Evolutionary conservation across 2,329 filamentous ascomycete genomes (phyloP), one percentile per base, ranked within the genome.

Genomic region (Aspergillus niger): DNA sequence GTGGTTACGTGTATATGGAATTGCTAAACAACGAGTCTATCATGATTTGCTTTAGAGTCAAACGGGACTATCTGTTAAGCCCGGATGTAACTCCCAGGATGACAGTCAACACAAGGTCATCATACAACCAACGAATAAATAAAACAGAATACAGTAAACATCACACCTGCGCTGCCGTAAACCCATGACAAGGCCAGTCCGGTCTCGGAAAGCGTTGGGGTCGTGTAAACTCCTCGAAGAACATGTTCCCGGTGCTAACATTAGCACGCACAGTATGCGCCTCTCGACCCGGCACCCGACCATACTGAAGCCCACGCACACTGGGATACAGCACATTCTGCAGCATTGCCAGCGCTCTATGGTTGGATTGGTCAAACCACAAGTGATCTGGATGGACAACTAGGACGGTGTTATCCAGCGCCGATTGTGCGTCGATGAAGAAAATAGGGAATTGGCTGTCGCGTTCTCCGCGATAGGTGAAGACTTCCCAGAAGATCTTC

Each of bases 401-500:
- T 2, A 49, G 44, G 36, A 54, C 24, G 6, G 36, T 41, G 6
- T 28, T 17, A 8, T 54, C 32, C 8, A n/a, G 7, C n/a, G 11
- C 11, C 13, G 32, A 41, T 11, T 43, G 32, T 5, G 3, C 13
- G 13, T 54, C 36, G 1, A 43, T n/a, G 32, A 54, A 54, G 36
- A 54, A 54, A 7, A 54, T 41, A n/a, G 44, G 44, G 3, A n/a
- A 28, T 8, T 15, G 22, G 24, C 2, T 15, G 11, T 10, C 10
- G 11, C 7, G 3, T 2, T 22, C n/a, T 15, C 24, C 11, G 8
- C 44, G 15, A n/a, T 38, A 17, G 15, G 28, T 48, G 30, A 39
- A 13, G n/a, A 54, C 8, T 22, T 61, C 38, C 39, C 55, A 48
- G 44, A 58, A 36, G 17, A 51, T 48, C 28, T 58, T 41, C 47